Evolutionary conservation across 2,329 filamentous ascomycete species (phyloP).

Genomic region (Stachybotrys chlorohalonatus): DNA sequence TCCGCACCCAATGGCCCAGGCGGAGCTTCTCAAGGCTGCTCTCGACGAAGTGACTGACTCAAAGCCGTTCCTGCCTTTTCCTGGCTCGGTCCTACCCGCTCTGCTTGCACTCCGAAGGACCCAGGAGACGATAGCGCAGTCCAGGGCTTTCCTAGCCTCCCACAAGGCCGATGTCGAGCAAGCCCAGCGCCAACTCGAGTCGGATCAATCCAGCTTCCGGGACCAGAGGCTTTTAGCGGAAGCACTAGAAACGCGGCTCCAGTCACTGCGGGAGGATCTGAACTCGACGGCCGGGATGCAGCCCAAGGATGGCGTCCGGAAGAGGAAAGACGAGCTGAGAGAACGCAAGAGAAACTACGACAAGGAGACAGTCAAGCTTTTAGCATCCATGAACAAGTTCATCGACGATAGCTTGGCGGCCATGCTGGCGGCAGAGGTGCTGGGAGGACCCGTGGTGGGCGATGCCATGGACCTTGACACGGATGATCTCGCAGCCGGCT

Average conservation of each 20-base stretch:
- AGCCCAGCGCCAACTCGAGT: constrained; percentile 37
- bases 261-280: constrained; percentile 47
- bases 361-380: constrained; percentile 48
- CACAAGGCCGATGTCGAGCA: constrained; percentile 33
- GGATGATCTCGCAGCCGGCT: constrained; percentile 50
- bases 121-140: constrained; percentile 54
- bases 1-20: constrained; percentile 11
- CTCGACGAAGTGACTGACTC: constrained; percentile 54
- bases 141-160: constrained; percentile 46
- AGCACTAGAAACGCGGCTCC: constrained; percentile 48
- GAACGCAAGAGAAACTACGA: constrained; percentile 52
- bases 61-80: constrained; percentile 56
- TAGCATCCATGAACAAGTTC: constrained; percentile 58
- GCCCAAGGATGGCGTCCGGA: constrained; percentile 51
- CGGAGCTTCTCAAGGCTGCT: constrained; percentile 48
- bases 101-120: constrained; percentile 63
- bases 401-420: constrained; percentile 60
- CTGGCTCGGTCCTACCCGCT: constrained; percentile 60
- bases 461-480: constrained; percentile 57
- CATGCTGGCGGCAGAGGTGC: constrained; percentile 74
- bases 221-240: constrained; percentile 48
- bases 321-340: constrained; percentile 52
- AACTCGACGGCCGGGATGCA: constrained; percentile 48
- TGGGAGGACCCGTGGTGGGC: constrained; percentile 75
- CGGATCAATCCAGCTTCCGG: constrained; percentile 38